phyloP scores from a whole-genome alignment of 1,284 basidiomycete genomes.

The Tetrapyrgos nigripes region DNA sequence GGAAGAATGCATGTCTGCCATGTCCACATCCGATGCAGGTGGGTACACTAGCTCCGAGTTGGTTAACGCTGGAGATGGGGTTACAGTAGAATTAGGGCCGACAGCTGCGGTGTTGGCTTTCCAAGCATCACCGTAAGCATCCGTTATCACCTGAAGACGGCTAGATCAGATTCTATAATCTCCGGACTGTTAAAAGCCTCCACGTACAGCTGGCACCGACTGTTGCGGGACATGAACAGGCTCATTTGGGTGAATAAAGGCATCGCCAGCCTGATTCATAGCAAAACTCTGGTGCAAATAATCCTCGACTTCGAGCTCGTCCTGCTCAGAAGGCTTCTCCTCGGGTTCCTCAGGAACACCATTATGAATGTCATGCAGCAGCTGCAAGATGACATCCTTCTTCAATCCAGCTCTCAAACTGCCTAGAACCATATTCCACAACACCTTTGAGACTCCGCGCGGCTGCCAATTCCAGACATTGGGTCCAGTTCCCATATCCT shows the following conservation, averaged over 20 bases:
- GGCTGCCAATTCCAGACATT: conserved; percentile 77
- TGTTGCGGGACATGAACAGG: too few species aligned
- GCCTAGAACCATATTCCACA: conserved; percentile 74
- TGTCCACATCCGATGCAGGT: conserved; percentile 11
- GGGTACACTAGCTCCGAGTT: not conserved
- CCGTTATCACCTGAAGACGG: conserved; percentile 40
- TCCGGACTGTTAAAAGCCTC: not conserved
- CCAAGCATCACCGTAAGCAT: conserved; percentile 63
- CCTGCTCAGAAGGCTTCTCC: conserved; percentile 39
- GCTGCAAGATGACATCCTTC: conserved; percentile 62
- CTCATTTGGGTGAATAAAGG: too few species aligned
- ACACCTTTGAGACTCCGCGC: conserved; percentile 65
- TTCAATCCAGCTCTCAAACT: conserved; percentile 59
- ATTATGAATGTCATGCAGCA: conserved; percentile 61
- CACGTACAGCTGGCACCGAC: not conserved
- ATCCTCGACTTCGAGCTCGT: conserved; percentile 35
- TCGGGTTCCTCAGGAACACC: conserved; percentile 52
- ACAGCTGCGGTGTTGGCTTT: conserved; percentile 53
- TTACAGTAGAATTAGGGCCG: conserved; percentile 23
- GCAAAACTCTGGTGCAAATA: conserved; percentile 27
- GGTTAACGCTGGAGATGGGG: conserved; percentile 5
- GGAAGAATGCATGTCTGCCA: conserved; percentile 18
- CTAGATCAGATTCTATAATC: not conserved
- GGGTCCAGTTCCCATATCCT: conserved; percentile 59
- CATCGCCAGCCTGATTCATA: not conserved